Evolutionary conservation across 768 basidiomycete species (phyloP).

Genomic region (Boletus bicolor): DNA sequence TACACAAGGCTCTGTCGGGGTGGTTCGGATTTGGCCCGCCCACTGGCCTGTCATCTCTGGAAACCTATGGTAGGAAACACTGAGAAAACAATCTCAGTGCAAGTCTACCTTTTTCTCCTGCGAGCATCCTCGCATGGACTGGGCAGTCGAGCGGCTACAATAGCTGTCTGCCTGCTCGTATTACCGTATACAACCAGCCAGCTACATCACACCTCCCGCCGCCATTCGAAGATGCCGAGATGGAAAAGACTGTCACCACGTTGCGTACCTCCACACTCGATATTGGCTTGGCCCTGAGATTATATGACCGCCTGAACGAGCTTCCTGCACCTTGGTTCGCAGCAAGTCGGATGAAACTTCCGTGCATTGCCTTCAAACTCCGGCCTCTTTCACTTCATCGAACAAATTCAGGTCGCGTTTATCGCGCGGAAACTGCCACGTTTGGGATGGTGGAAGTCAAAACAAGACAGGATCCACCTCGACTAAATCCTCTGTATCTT

Average conservation of each 20-base stretch:
- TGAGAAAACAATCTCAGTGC: too few species aligned
- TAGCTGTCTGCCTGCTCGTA: slow-evolving; percentile 2
- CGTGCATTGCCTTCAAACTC: slow-evolving; percentile 3
- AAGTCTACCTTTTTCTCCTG: too few species aligned
- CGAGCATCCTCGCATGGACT: slow-evolving; percentile 5
- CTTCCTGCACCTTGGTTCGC: neutral
- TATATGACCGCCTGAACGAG: neutral
- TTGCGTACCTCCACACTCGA: neutral
- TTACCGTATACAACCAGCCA: neutral
- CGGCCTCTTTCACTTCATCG: neutral
- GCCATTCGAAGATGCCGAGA: neutral
- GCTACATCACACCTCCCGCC: neutral
- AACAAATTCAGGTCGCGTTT: neutral
- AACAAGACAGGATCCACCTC: neutral
- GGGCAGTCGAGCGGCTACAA: slow-evolving; percentile 2
- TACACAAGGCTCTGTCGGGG: too few species aligned
- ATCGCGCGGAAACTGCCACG: neutral
- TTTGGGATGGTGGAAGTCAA: slow-evolving; percentile 1
- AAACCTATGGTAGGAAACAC: too few species aligned
- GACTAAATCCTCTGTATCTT: neutral
- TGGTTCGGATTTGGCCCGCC: too few species aligned
- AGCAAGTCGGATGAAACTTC: slow-evolving; percentile 8
- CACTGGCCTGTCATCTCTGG: too few species aligned
- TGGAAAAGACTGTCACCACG: neutral
- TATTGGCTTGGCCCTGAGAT: neutral